Evolutionary conservation across 805 yeast genomes (phyloP).

Genomic region (Wickerhamiella sergipiensis): DNA sequence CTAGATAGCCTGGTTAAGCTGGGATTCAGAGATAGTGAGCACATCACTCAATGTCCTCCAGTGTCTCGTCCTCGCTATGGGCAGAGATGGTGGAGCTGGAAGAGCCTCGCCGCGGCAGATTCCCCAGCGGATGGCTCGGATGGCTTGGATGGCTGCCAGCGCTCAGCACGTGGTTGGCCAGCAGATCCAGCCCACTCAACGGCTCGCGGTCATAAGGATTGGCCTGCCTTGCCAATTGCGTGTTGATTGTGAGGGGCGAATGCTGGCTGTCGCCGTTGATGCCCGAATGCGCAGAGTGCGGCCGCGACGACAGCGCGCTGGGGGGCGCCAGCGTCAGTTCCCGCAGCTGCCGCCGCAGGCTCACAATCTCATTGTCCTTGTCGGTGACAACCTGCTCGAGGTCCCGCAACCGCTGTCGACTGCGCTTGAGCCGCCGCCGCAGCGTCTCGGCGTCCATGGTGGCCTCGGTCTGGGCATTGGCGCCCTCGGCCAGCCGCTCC

Average conservation of each 20-base stretch:
- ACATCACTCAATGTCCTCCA: slow-evolving; percentile 13
- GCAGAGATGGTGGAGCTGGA: slow-evolving; percentile 26
- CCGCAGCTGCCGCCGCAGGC: slow-evolving; percentile 26
- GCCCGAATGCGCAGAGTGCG: background rate
- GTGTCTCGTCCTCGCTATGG: slow-evolving; percentile 22
- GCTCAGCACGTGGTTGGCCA: slow-evolving; percentile 38
- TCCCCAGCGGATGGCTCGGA: background rate
- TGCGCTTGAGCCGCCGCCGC: slow-evolving; percentile 26
- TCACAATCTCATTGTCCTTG: slow-evolving; percentile 33
- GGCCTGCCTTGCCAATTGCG: slow-evolving; percentile 4
- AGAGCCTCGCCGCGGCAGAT: slow-evolving; percentile 21
- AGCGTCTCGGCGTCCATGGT: slow-evolving; percentile 27
- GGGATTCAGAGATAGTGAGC: no score
- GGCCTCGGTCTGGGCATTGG: slow-evolving; percentile 23
- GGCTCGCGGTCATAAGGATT: slow-evolving; percentile 1
- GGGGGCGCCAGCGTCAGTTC: slow-evolving; percentile 7
- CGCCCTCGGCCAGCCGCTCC: slow-evolving; percentile 30
- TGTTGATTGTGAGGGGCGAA: slow-evolving; percentile 13
- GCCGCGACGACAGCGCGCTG: background rate
- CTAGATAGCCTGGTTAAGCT: no score
- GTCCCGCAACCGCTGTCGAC: slow-evolving; percentile 33
- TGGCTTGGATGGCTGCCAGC: background rate
- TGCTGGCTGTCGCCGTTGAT: slow-evolving; percentile 8
- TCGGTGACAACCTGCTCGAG: slow-evolving; percentile 31
- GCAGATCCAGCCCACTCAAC: slow-evolving; percentile 37